Percentiles rank a stretch among this genome's conserved stretches.
These are phyloP conservation scores for Diplodia seriata DNA, from an alignment of 2,329 filamentous ascomycete genomes.

Conservation along the genomic window DNA sequence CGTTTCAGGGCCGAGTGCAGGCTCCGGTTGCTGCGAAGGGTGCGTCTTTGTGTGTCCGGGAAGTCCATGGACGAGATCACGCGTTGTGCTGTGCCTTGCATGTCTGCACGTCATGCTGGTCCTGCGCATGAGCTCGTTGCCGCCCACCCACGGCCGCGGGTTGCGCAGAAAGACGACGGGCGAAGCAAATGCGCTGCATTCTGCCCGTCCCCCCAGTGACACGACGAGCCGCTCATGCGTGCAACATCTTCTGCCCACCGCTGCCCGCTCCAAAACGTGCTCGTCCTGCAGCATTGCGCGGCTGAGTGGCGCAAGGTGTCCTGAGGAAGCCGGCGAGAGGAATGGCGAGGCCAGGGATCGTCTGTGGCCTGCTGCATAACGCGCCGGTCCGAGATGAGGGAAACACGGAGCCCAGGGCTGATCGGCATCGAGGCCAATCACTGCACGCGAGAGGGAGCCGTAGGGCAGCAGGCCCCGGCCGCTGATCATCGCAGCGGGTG, in stretches of 20 bases:
- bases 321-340: background rate
- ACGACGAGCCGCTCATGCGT: conserved; percentile 18
- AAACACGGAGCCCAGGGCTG: conserved; percentile 25
- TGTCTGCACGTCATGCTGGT: conserved; percentile 23
- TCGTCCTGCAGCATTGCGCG: background rate
- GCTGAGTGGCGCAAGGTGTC: conserved; percentile 11
- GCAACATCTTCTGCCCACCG: background rate
- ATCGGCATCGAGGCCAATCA: conserved; percentile 1
- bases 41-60: conserved; percentile 1
- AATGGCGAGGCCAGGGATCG: background rate
- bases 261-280: too few relatives aligned
- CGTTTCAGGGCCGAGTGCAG: conserved; percentile 1
- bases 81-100: conserved; percentile 20
- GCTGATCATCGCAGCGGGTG: conserved; percentile 10
- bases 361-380: conserved; percentile 12
- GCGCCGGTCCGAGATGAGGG: conserved; percentile 8
- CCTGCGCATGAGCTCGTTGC: conserved; percentile 20
- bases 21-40: conserved; percentile 2
- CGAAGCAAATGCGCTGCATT: too few relatives aligned
- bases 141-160: background rate
- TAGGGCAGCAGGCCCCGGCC: conserved; percentile 11
- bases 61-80: conserved; percentile 5
- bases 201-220: conserved; percentile 19
- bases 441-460: background rate
- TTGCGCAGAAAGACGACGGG: background rate